Evolutionary conservation across 768 basidiomycete genomes (phyloP), one percentile per base, ranked within the genome.

Genomic region (Termitomyces sp.): DNA sequence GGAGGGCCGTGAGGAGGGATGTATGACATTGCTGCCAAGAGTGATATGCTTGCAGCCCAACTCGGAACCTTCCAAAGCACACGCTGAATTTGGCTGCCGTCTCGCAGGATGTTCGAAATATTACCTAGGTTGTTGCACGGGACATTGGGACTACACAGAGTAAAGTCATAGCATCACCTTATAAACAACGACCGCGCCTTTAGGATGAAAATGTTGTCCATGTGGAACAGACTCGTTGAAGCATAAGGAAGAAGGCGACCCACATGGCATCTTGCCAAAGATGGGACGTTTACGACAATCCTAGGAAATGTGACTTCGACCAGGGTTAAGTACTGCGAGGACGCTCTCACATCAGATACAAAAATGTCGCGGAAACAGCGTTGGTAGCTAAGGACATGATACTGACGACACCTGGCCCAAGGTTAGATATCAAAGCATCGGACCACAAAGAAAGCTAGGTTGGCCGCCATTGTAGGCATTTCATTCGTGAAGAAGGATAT

Each of bases 281-380:
- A n/a, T 64, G 68, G 59, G 74, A 76, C 47, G 64, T n/a, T 68
- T 39, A 75, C 70, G 37, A 76, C 72, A 23, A 73, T 70, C 76
- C 74, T 77, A 51, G 8, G 11, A 30, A 34, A 55, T 44, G 25
- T 46, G 30, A 35, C 4, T 40, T 25, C 37, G 28, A n/a, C 8
- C 6, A 14, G 17, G 27, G 30, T n/a, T n/a, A n/a, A n/a, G 17
- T 23, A 44, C 35, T 23, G 42, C n/a, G 30, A n/a, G 28, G 30
- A 19, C 7, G 23, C 30, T 23, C 64, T 58, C 51, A 74, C 76
- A 77, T 74, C 49, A 75, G 63, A 53, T 75, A 75, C 25, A 72
- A 56, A 23, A 74, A 55, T 42, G 75, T 64, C 8, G 71, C 59
- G 12, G 70, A 70, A 42, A 73, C 39, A 6, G 67, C 70, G 39